Evolutionary conservation across 805 yeast species (phyloP).

Genomic region (Candida piceae): DNA sequence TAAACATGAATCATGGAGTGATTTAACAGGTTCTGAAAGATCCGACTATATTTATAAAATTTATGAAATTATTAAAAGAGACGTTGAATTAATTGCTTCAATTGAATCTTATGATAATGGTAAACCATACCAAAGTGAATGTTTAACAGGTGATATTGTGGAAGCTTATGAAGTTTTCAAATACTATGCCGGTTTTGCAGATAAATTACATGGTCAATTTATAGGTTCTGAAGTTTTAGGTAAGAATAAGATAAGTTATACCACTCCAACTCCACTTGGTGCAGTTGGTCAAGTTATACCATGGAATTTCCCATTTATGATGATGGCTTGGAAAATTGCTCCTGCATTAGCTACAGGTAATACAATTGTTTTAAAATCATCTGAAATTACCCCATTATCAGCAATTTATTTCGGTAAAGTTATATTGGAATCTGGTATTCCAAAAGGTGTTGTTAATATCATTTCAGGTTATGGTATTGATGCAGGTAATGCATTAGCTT

Average conservation of each 20-base stretch:
- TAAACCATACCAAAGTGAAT: constrained; percentile 45
- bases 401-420: constrained; percentile 62
- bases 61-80: constrained; percentile 46
- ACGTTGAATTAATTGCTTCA: constrained; percentile 44
- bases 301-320: constrained; percentile 80
- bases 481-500: constrained; percentile 63
- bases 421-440: constrained; percentile 63
- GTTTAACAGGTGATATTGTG: constrained; percentile 33
- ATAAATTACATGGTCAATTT: constrained; percentile 63
- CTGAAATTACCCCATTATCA: constrained; percentile 71
- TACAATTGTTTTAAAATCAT: constrained; percentile 68
- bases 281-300: constrained; percentile 83
- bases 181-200: constrained; percentile 76
- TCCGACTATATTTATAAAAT: constrained; percentile 47
- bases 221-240: constrained; percentile 33
- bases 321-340: constrained; percentile 76
- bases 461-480: constrained; percentile 67
- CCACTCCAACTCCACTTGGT: constrained; percentile 58
- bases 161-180: constrained; percentile 41
- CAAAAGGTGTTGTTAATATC: constrained; percentile 72
- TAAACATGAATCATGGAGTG: constrained; percentile 39
- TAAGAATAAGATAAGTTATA: constrained; percentile 44
- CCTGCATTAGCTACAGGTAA: constrained; percentile 78
- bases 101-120: constrained; percentile 57
- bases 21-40: constrained; percentile 46